Base-by-base conservation (phyloP, 2,329 filamentous ascomycete species). In the Aspergillus arachidicola region DNA sequence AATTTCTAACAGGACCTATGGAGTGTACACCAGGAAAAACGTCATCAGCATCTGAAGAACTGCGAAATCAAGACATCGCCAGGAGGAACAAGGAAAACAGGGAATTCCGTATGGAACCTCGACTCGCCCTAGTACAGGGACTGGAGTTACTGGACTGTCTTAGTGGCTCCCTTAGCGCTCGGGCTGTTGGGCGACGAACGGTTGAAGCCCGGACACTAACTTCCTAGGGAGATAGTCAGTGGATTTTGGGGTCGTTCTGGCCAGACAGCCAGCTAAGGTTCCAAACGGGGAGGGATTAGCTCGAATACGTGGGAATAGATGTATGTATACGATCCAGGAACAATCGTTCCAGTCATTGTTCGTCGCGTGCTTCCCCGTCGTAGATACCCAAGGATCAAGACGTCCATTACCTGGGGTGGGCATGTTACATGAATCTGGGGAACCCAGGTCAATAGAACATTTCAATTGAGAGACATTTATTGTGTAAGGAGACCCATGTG, bases 151-250 rank as follows among this genome's bases (percentile, higher is more conserved):
- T 58, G 51, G 58, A 60, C 59, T 60, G 51, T 41, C 59, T 51
- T 66, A 64, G 64, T 57, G 61, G 59, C 59, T 34, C 54, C 59
- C 54, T 63, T 61, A 61, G 60, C 60, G 57, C 58, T 60, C 55
- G 28, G 63, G 53, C 43, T 56, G 63, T 60, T 60, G 60, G 60
- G 61, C 51, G 43, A 60, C 41, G 58, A 60, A 60, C 58, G 58
- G 58, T 60, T 60, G 50, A 60, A 53, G 43, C 19, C 58, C 51
- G 58, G 58, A 38, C 50, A 48, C 58, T 60, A 60, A 60, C 51
- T 43, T 34, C 30, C 48, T 41, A 23, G 23, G 51, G 32, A 55
- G 32, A 55, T 38, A 55, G 32, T 26, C 26, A 55, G 51, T 55
- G 51, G 51, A 38, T 38, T 55, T 26, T 14, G n/a, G 51, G 58